Percentiles rank a stretch among this genome's conserved stretches.
Evolutionary conservation across 176 grass and related monocot species (phyloP).

Genomic region (Aegilops tauschii): DNA sequence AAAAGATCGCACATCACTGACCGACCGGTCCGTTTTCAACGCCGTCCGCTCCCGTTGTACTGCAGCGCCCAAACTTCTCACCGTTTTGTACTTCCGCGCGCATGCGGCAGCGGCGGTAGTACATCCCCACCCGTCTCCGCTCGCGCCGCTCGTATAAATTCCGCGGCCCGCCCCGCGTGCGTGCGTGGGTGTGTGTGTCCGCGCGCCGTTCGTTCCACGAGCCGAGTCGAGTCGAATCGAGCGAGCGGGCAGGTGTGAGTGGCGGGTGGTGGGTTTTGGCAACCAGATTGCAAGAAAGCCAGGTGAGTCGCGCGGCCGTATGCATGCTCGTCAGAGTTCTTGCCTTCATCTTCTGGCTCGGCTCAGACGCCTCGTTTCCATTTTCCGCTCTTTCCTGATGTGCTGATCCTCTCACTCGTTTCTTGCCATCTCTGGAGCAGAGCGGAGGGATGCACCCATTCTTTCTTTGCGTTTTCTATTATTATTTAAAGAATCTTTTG

Average conservation of each 20-base stretch:
- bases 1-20: constrained; percentile 19
- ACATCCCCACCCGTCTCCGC: neutral
- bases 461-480: neutral
- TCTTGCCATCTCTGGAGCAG: neutral
- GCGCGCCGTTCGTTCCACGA: no score
- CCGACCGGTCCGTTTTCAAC: neutral
- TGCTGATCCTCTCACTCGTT: neutral
- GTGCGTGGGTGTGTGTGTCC: neutral
- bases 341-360: no score
- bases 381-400: neutral
- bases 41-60: constrained; percentile 25
- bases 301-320: neutral
- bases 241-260: no score
- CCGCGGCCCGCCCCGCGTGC: neutral
- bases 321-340: neutral
- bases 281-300: neutral
- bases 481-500: neutral
- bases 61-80: neutral
- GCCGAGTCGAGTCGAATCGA: no score
- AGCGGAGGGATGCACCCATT: neutral
- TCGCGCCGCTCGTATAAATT: constrained; percentile 8
- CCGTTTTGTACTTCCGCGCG: constrained; percentile 30
- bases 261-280: no score
- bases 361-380: neutral
- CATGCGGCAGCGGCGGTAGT: neutral